phyloP scores from a whole-genome alignment of 192 early-diverging fungal genomes.

The Rhizoclosmatium globosum region DNA sequence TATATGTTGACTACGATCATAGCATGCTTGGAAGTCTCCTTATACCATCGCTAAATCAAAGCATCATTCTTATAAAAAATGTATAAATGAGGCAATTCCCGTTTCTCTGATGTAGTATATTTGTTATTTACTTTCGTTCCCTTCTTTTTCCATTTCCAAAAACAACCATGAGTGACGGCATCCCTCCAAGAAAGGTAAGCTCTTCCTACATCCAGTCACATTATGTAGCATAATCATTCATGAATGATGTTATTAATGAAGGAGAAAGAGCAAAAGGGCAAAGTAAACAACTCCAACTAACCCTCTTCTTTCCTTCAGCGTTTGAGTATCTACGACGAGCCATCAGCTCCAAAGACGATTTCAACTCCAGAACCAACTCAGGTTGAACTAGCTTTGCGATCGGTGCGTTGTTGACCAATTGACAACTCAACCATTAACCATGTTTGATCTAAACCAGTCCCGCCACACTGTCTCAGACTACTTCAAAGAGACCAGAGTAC shows the following conservation, averaged over 20 bases:
- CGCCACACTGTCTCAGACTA: conserved; percentile 17
- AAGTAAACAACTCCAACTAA: neutral
- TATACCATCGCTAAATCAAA: too few species aligned
- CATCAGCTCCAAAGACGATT: neutral
- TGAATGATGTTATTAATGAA: neutral
- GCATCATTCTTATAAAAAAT: too few species aligned
- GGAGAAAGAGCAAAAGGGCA: too few species aligned
- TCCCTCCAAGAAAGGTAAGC: conserved; percentile 6
- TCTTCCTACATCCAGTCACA: neutral
- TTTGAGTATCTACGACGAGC: conserved; percentile 27
- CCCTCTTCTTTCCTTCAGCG: conserved; percentile 10
- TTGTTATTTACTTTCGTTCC: too few species aligned
- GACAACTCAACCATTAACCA: neutral
- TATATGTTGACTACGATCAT: too few species aligned
- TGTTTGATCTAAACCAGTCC: neutral
- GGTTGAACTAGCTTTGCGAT: conserved; percentile 21
- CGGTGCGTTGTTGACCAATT: neutral
- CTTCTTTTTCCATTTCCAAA: too few species aligned
- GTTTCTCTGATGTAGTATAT: too few species aligned
- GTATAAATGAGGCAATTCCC: too few species aligned
- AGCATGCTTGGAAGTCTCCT: too few species aligned
- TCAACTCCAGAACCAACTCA: neutral
- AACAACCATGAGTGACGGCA: neutral
- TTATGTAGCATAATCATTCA: neutral
- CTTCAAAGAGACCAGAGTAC: conserved; percentile 14